A percentile compares a stretch with the other conserved stretches of the same genome.
Evolutionary conservation across 495 filamentous ascomycete genomes (phyloP).

Genomic region (Aspergillus panamensis): DNA sequence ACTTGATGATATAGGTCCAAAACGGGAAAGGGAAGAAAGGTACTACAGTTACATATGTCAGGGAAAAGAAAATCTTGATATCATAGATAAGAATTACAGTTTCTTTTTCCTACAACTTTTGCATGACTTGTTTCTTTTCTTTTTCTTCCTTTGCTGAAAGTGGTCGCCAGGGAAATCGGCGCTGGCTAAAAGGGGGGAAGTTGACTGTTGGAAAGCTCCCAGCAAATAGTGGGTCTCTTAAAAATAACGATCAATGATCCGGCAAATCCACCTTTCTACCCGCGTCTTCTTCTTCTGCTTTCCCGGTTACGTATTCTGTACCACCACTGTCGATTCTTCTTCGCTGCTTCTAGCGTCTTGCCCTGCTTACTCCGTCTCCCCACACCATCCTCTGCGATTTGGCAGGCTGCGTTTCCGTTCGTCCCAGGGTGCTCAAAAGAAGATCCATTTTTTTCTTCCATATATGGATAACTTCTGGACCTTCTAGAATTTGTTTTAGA

Average conservation of each 20-base stretch:
- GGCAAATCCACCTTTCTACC: slow-evolving; percentile 26
- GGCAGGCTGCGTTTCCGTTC: slow-evolving; percentile 11
- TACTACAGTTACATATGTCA: neutral
- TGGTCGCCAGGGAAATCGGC: slow-evolving; percentile 19
- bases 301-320: slow-evolving; percentile 31
- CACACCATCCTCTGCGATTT: slow-evolving; percentile 12
- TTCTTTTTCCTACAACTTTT: slow-evolving; percentile 2
- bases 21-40: neutral
- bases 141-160: slow-evolving; percentile 4
- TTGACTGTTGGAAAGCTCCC: neutral
- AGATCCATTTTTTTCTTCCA: neutral
- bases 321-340: slow-evolving; percentile 31
- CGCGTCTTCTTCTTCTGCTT: slow-evolving; percentile 16
- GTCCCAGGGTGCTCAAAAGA: slow-evolving; percentile 8
- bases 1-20: slow-evolving; percentile 2
- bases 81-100: slow-evolving; percentile 8
- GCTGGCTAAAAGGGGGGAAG: slow-evolving; percentile 19
- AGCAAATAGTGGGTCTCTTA: slow-evolving; percentile 11
- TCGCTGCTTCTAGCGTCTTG: slow-evolving; percentile 30
- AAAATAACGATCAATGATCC: slow-evolving; percentile 22
- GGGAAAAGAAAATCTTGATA: neutral
- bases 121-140: neutral
- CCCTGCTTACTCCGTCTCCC: slow-evolving; percentile 15
- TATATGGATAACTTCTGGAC: slow-evolving; percentile 10
- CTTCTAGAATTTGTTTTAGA: slow-evolving; percentile 11